These are phyloP conservation scores for Lachancea mirantina DNA, from an alignment of 805 yeast species.

Conservation along the genomic window DNA sequence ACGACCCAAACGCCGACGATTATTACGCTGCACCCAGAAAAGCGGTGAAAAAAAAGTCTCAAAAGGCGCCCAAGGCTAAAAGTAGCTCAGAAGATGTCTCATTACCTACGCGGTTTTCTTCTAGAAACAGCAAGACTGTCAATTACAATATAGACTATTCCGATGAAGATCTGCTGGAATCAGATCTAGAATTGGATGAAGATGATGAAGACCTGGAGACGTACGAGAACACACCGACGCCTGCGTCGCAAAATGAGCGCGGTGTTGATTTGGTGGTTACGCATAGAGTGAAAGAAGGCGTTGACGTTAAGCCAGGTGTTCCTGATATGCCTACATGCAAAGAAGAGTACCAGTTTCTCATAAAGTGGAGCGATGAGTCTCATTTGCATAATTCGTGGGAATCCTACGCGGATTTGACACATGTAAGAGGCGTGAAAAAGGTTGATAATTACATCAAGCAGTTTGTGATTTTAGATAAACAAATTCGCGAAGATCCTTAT, in stretches of 20 bases:
- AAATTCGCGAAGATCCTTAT: constrained; percentile 67
- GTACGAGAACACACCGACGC: constrained; percentile 24
- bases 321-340: constrained; percentile 47
- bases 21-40: constrained; percentile 13
- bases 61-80: constrained; percentile 10
- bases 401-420: constrained; percentile 41
- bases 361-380: constrained; percentile 84
- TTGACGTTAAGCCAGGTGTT: constrained; percentile 27
- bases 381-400: constrained; percentile 97
- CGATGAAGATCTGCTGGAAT: constrained; percentile 36
- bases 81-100: constrained; percentile 17
- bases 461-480: constrained; percentile 62
- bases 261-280: constrained; percentile 24
- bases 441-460: constrained; percentile 87
- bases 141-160: constrained; percentile 72
- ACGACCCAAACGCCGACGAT: constrained; percentile 16
- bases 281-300: constrained; percentile 22
- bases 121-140: constrained; percentile 57
- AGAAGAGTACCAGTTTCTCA: constrained; percentile 48
- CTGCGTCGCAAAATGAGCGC: constrained; percentile 32
- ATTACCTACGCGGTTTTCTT: constrained; percentile 65
- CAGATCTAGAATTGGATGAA: constrained; percentile 19
- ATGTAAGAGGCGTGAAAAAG: constrained; percentile 67
- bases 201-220: constrained; percentile 17
- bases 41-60: constrained; percentile 17